A percentile compares a stretch with the other conserved stretches of the same genome.
These are phyloP conservation scores for Collybiopsis luxurians DNA, from an alignment of 768 basidiomycete genomes.

Conservation along the genomic window DNA sequence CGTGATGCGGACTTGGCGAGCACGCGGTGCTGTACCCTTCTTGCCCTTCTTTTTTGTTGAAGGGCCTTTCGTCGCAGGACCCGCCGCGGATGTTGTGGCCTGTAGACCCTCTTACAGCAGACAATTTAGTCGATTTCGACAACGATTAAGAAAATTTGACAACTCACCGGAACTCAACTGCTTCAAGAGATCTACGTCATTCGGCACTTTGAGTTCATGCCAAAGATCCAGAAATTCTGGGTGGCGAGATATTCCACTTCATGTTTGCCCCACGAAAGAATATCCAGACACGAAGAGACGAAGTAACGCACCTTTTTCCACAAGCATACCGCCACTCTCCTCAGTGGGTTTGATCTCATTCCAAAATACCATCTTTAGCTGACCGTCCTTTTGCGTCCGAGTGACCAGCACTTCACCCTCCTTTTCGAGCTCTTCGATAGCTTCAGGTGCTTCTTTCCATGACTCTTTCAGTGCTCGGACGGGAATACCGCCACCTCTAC, in stretches of 20 bases:
- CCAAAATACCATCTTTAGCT: slow-evolving; percentile 84
- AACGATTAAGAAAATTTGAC: slow-evolving; percentile 3
- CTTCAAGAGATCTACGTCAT: slow-evolving; percentile 78
- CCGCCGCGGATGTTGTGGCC: slow-evolving; percentile 66
- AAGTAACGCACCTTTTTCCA: slow-evolving; percentile 69
- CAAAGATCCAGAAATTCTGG: slow-evolving; percentile 87
- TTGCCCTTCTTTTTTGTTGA: slow-evolving; percentile 75
- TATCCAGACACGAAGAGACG: background rate
- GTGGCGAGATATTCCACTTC: background rate
- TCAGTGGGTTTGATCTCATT: slow-evolving; percentile 83
- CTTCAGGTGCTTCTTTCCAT: slow-evolving; percentile 83
- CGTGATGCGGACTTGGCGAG: slow-evolving; percentile 80
- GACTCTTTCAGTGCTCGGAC: slow-evolving; percentile 85
- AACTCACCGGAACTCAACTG: slow-evolving; percentile 69
- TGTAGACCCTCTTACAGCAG: slow-evolving; percentile 70
- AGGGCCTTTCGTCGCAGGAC: slow-evolving; percentile 49
- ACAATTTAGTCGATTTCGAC: background rate
- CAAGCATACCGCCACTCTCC: slow-evolving; percentile 63
- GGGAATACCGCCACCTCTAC: slow-evolving; percentile 81
- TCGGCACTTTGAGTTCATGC: slow-evolving; percentile 82
- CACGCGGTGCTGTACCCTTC: slow-evolving; percentile 68
- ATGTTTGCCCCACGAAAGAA: background rate
- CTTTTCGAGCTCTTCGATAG: slow-evolving; percentile 86
- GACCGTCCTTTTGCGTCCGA: slow-evolving; percentile 78
- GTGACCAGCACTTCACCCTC: slow-evolving; percentile 90